phyloP scores from a whole-genome alignment of 352 stramenopile genomes.

The Lagenidium sp. region DNA sequence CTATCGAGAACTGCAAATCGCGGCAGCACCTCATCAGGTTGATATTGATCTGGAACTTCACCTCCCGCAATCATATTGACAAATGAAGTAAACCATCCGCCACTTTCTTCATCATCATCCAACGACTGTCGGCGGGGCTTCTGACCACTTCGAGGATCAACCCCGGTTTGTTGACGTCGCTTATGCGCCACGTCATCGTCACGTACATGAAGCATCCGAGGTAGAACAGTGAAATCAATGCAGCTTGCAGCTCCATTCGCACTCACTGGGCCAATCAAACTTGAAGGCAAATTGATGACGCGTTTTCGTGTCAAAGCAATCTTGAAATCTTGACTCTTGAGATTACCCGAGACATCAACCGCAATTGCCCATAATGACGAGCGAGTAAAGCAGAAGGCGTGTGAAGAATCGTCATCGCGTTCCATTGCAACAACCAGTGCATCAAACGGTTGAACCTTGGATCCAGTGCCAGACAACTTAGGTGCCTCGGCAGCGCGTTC shows the following conservation, averaged over 20 bases:
- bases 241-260: too few species aligned
- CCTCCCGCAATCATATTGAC: constrained; percentile 51
- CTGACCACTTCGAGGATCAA: constrained; percentile 14
- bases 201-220: constrained; percentile 46
- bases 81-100: constrained; percentile 50
- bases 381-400: constrained; percentile 50
- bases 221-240: constrained; percentile 43
- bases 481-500: background rate
- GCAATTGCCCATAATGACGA: constrained; percentile 52
- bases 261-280: constrained; percentile 15
- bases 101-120: constrained; percentile 24
- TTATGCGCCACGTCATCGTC: constrained; percentile 23
- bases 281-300: constrained; percentile 33
- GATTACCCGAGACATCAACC: constrained; percentile 24
- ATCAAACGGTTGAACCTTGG: background rate
- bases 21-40: constrained; percentile 53
- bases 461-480: too few species aligned
- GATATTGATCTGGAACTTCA: constrained; percentile 64
- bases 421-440: constrained; percentile 50
- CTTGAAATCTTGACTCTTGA: constrained; percentile 25
- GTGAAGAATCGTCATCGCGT: constrained; percentile 29
- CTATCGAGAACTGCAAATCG: constrained; percentile 51
- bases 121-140: constrained; percentile 18
- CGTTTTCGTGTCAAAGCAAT: constrained; percentile 31
- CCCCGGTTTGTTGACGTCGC: constrained; percentile 9